Evolutionary conservation across 495 filamentous ascomycete genomes (phyloP), one percentile per base, ranked within the genome.

Genomic region (Trichoderma erinaceum): DNA sequence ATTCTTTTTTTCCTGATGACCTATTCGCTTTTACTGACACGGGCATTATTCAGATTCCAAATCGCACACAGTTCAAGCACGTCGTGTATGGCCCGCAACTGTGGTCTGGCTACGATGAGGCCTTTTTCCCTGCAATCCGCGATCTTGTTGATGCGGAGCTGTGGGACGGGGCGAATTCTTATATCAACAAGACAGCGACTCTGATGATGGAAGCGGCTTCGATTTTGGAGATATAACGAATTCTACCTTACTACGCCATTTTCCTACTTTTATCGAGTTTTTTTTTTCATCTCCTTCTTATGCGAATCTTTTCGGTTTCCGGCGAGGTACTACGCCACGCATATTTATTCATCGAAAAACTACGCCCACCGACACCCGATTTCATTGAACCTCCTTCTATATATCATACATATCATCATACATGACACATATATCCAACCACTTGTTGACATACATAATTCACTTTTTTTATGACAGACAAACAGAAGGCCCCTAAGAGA

Each of bases 61-160:
- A 91, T 73, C 87, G 95, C 69, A 90, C 90, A 29, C 96, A 97
- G 79, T 99, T 92, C 82, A 97, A 95, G 75, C 96, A 99, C 79
- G 85, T 97, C 72, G 71, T 99, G 65, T 95, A 92, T 72, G 93
- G 88, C 0, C 95, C 95, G 16, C 86, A 92, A 74, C 78, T 85
- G 7, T 93, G 92, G 90, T 87, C 87, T 63, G 88, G 88, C 65
- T 87, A 90, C 75, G 87, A 92, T 64, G 84, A 87, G 61, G 85
- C 88, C 0, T 89, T 87, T 70, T 98, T 98, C 79, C 95, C 95
- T 10, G 87, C 86, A 18, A 88, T 98, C 69, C 84, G 92, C 50
- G 95, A 98, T 76, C 88, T 90, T 27, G 80, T 97, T 66, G 84
- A 90, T 70, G 81, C 82, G 2, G 84, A 84, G 21, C 84, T 97